Base-by-base conservation (phyloP, 805 yeast genomes). In the Saturnispora gosingensis region DNA sequence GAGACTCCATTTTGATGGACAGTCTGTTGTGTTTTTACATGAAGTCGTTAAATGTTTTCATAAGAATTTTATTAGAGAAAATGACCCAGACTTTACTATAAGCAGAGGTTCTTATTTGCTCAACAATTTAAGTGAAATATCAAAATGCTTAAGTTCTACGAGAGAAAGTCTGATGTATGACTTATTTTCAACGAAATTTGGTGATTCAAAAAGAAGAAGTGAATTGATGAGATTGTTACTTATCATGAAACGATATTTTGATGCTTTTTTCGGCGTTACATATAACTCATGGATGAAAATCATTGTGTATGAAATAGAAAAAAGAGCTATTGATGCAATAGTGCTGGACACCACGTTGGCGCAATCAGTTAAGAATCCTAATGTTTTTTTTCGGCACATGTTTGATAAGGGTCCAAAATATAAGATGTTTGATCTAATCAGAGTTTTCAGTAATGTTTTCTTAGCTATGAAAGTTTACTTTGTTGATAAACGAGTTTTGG, bases 1-100 rank as follows among this genome's bases (percentile, higher is more conserved):
- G 99, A 78, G 97, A 68, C 74, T 88, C 44, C 97, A 97, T 1
- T 76, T 88, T 61, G 87, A 96, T 16, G 81, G 84, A 59, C 97
- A 91, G 68, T 83, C 93, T 61, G 98, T 90, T 70, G 82, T 81
- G 51, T 86, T 93, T 65, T 71, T 93, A 54, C 96, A 96, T 43
- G 88, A 83, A 63, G 93, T 88, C 2, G 75, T 91, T 64, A 79
- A 86, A 30, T 84, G 85, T 1, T 88, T 91, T 57, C 97, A 90
- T 71, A 81, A 78, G 48, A 81, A 40, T 1, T 13, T 52, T 25
- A 8, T 5, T 9, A 16, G 15, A 10, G 32, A 44, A n/a, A 28
- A 46, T 8, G 54, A 55, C 27, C 35, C 54, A 5, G 51, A 49
- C 5, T 42, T 24, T 3, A 42, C 50, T 11, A 51, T 48, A n/a